A percentile compares a stretch with the other conserved stretches of the same genome.
Conservation (phyloP, 192 early-diverging fungal species). For the Coemansia sp. region DNA sequence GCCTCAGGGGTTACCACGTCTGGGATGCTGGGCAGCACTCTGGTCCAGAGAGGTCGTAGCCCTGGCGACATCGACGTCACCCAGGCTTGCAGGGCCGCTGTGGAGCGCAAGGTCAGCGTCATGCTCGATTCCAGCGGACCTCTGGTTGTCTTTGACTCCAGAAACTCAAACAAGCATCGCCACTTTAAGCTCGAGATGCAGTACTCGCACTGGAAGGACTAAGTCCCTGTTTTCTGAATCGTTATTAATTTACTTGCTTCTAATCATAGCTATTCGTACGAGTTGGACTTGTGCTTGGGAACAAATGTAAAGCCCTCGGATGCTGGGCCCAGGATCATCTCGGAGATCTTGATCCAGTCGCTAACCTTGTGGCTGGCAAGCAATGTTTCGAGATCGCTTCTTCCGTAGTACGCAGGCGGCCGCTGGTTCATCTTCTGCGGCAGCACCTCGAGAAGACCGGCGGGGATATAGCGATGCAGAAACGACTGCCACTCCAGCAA, state of each 20-base stretch:
- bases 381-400: conserved; percentile 92
- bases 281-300: conserved; percentile 93
- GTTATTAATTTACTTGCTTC: neutral
- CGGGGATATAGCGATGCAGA: conserved; percentile 80
- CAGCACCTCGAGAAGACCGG: conserved; percentile 86
- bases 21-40: neutral
- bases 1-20: conserved; percentile 5
- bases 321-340: conserved; percentile 87
- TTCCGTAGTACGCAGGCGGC: conserved; percentile 78
- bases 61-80: conserved; percentile 27
- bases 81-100: conserved; percentile 22
- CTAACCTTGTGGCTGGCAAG: conserved; percentile 75
- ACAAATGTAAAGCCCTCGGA: conserved; percentile 85
- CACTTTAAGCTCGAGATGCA: conserved; percentile 23
- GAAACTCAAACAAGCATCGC: conserved; percentile 10
- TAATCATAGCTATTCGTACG: conserved; percentile 53
- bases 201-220: conserved; percentile 13
- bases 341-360: conserved; percentile 94
- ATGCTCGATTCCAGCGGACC: conserved; percentile 30
- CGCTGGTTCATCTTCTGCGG: conserved; percentile 93
- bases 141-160: conserved; percentile 22
- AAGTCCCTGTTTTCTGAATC: neutral
- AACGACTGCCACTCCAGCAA: conserved; percentile 80
- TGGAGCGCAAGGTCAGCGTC: conserved; percentile 28
- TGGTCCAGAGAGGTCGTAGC: conserved; percentile 1